phyloP scores from a whole-genome alignment of 108 stramenopile species.

The Mayamaea pseudoterrestris region DNA sequence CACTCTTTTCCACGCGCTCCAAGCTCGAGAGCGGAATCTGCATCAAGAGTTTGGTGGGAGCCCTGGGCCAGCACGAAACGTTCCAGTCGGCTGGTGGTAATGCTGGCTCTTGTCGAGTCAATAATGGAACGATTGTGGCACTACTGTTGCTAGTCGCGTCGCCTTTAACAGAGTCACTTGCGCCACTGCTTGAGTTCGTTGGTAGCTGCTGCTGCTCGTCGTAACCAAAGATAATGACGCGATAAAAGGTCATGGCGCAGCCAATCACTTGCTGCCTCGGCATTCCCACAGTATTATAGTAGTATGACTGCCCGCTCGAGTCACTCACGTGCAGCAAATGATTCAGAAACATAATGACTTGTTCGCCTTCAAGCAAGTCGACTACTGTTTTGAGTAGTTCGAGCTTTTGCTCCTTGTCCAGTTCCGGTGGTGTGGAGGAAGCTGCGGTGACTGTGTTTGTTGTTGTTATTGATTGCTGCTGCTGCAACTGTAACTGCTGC shows the following conservation, averaged over 20 bases:
- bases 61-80: constrained; percentile 9
- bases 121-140: no score
- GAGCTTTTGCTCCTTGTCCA: constrained; percentile 35
- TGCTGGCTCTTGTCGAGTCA: no score
- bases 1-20: constrained; percentile 69
- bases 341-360: constrained; percentile 68
- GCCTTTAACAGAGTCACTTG: no score
- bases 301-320: constrained; percentile 5
- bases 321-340: constrained; percentile 60
- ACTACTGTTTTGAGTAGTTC: constrained; percentile 32
- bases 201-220: neutral
- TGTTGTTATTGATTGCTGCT: neutral
- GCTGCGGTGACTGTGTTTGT: constrained; percentile 4
- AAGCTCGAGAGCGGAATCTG: constrained; percentile 74
- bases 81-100: constrained; percentile 29
- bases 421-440: neutral
- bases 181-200: no score
- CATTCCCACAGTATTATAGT: no score
- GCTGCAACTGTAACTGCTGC: constrained; percentile 3
- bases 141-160: no score
- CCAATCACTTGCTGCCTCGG: neutral
- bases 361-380: constrained; percentile 52
- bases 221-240: constrained; percentile 60
- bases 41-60: constrained; percentile 6
- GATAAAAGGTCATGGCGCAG: constrained; percentile 67